phyloP scores from a whole-genome alignment of 768 basidiomycete species.

The Mycena olivaceomarginata region DNA sequence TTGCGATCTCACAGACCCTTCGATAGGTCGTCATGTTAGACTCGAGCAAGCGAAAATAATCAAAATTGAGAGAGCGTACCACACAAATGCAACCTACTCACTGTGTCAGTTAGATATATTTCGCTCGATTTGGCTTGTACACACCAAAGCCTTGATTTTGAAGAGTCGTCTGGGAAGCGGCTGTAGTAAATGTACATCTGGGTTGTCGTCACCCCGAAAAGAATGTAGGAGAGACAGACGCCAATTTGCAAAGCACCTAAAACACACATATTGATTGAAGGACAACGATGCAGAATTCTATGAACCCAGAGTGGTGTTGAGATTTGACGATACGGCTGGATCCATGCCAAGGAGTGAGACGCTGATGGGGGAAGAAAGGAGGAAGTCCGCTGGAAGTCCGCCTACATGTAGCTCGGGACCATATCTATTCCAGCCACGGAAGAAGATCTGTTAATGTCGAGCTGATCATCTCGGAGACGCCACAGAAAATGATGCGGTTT shows the following conservation, averaged over 20 bases:
- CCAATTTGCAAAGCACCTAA: conserved; percentile 18
- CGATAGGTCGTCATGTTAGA: too few species aligned
- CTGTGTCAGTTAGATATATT: background rate
- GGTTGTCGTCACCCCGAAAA: conserved; percentile 16
- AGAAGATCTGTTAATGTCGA: too few species aligned
- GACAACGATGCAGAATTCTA: too few species aligned
- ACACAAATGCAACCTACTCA: background rate
- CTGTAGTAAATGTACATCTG: conserved; percentile 23
- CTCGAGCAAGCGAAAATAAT: background rate
- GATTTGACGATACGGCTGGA: too few species aligned
- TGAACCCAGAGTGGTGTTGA: too few species aligned
- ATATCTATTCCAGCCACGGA: too few species aligned
- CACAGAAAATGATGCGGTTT: too few species aligned
- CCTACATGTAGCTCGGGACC: too few species aligned
- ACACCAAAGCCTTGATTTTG: conserved; percentile 5
- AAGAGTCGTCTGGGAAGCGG: conserved; percentile 19
- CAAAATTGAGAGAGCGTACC: background rate
- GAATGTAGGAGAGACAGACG: background rate
- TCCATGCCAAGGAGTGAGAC: too few species aligned
- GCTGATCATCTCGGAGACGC: too few species aligned
- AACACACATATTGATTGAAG: too few species aligned
- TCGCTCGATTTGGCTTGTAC: background rate
- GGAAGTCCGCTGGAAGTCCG: too few species aligned
- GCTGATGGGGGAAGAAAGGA: background rate
- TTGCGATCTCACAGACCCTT: background rate